Percentiles rank a stretch among this genome's conserved stretches.
Evolutionary conservation across 1,139 yeast species (phyloP).

Genomic region (Taphrina flavorubra): DNA sequence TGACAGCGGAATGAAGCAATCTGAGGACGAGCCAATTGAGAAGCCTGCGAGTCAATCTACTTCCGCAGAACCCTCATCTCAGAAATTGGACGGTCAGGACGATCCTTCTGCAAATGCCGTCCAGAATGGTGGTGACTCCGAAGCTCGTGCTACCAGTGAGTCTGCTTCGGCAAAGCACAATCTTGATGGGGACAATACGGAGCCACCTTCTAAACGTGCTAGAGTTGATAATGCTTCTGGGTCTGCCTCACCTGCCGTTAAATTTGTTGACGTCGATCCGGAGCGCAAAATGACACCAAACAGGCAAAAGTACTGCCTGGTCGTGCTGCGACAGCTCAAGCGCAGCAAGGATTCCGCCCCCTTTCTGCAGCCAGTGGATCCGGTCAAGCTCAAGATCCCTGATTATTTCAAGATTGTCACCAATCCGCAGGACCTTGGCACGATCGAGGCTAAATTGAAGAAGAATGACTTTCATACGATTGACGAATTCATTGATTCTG

Average conservation of each 20-base stretch:
- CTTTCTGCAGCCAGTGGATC: conserved; percentile 87
- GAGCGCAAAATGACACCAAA: conserved; percentile 38
- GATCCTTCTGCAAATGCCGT: background rate
- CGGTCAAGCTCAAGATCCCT: conserved; percentile 85
- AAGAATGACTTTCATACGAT: conserved; percentile 74
- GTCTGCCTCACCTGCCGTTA: conserved; percentile 13
- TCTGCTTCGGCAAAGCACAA: conserved; percentile 6
- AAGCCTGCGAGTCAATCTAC: background rate
- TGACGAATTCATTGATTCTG: conserved; percentile 73
- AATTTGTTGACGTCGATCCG: conserved; percentile 22
- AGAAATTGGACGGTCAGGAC: background rate
- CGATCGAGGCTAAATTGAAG: conserved; percentile 80
- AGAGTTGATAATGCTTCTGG: conserved; percentile 16
- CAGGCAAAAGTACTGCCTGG: conserved; percentile 42
- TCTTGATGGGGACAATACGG: background rate
- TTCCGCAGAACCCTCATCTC: background rate
- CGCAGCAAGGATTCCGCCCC: conserved; percentile 92
- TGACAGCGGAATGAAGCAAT: background rate
- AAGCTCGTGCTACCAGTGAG: background rate
- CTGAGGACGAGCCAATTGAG: background rate
- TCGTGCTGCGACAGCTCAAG: conserved; percentile 68
- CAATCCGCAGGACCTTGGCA: conserved; percentile 91
- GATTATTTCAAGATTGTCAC: conserved; percentile 81
- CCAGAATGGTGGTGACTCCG: background rate
- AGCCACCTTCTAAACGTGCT: conserved; percentile 21